These are phyloP conservation scores for Fusarium azukiicola DNA, from an alignment of 2,329 filamentous ascomycete genomes.

Conservation along the genomic window DNA sequence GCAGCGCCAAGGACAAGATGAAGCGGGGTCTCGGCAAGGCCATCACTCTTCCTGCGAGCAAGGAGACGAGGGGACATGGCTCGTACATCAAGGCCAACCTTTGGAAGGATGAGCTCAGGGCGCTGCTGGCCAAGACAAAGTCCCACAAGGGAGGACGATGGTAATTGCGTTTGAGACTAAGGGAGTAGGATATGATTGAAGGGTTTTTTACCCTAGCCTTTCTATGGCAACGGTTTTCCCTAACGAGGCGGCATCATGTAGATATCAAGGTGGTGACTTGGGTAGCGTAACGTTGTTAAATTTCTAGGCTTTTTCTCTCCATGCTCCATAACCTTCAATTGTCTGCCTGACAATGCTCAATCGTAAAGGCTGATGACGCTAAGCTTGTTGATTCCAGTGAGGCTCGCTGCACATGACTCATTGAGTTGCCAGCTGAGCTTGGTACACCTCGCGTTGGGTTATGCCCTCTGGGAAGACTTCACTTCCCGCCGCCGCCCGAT, in stretches of 20 bases:
- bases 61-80: slow-evolving; percentile 31
- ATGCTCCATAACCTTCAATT: too few species aligned
- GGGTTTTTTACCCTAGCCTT: slow-evolving; percentile 10
- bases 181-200: neutral
- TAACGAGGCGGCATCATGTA: neutral
- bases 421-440: neutral
- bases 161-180: neutral
- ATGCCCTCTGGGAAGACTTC: too few species aligned
- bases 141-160: neutral
- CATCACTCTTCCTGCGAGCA: slow-evolving; percentile 20
- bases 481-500: neutral
- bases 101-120: slow-evolving; percentile 39
- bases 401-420: neutral
- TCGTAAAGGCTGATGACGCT: neutral
- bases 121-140: slow-evolving; percentile 6
- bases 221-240: neutral
- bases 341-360: neutral
- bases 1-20: slow-evolving; percentile 23
- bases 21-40: slow-evolving; percentile 17
- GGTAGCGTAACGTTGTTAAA: neutral
- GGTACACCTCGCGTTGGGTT: neutral
- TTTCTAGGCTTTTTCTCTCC: neutral
- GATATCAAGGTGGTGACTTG: neutral
- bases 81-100: slow-evolving; percentile 40
- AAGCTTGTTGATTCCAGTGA: neutral